Conservation (phyloP, 2,329 filamentous ascomycete species). For the Mariannaea elegans region DNA sequence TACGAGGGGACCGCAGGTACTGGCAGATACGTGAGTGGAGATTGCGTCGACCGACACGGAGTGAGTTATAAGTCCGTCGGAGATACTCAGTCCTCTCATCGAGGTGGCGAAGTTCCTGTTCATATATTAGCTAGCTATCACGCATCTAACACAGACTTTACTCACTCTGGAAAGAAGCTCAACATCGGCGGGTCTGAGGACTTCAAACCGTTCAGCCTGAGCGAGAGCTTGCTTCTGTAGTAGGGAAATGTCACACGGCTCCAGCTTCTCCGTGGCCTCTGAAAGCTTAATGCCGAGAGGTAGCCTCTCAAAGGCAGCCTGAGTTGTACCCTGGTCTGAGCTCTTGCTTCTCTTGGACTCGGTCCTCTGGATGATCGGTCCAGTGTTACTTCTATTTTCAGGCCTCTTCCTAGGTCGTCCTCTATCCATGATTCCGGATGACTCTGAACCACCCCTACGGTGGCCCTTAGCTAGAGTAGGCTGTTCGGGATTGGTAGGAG, state of each 20-base stretch:
- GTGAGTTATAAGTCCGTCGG: slow-evolving; percentile 77
- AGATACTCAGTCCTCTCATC: slow-evolving; percentile 83
- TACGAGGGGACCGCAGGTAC: slow-evolving; percentile 76
- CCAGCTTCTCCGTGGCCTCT: slow-evolving; percentile 61
- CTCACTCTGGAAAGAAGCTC: slow-evolving; percentile 70
- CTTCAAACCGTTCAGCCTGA: slow-evolving; percentile 70
- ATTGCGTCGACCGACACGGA: slow-evolving; percentile 79
- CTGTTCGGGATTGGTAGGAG: slow-evolving; percentile 37
- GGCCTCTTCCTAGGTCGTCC: slow-evolving; percentile 66
- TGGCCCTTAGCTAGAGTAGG: slow-evolving; percentile 46
- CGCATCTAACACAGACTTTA: not conserved
- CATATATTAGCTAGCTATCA: slow-evolving; percentile 11
- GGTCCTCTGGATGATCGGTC: slow-evolving; percentile 47
- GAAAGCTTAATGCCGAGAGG: slow-evolving; percentile 64
- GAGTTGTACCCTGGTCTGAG: slow-evolving; percentile 52
- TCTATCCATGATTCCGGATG: slow-evolving; percentile 67
- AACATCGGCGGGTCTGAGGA: slow-evolving; percentile 70
- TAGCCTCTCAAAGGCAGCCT: slow-evolving; percentile 66
- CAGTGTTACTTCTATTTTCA: slow-evolving; percentile 52
- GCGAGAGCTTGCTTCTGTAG: slow-evolving; percentile 69
- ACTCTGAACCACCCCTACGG: slow-evolving; percentile 64
- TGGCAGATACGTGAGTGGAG: slow-evolving; percentile 81
- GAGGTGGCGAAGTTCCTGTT: slow-evolving; percentile 75
- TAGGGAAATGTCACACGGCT: slow-evolving; percentile 56
- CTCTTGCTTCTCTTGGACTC: slow-evolving; percentile 57